Evolutionary conservation across 1,284 basidiomycete genomes (phyloP), one percentile per base, ranked within the genome.

Genomic region (Irpex sp.): DNA sequence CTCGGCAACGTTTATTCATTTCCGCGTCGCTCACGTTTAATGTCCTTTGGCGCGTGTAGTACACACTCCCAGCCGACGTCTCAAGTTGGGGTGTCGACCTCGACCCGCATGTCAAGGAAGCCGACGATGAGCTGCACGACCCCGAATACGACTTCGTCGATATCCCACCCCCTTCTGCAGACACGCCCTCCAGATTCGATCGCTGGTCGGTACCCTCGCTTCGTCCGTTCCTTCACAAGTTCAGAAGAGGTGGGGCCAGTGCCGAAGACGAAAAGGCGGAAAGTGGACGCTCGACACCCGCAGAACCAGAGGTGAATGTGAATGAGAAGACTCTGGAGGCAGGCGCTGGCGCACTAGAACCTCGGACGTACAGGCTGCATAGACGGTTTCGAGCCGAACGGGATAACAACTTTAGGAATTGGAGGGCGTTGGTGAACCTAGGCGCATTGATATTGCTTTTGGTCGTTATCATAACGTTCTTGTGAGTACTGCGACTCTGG

Each of bases 401-500:
- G 19, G 68, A 72, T 33, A 66, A 69, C 1, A 62, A 70, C 61
- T 58, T 72, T 45, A 61, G 73, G 62, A 72, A 73, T 1, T 66
- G 68, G 62, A 65, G 75, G 39, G 75, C 73, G 1, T 12, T 74
- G 61, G 59, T 64, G 35, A 76, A 76, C 63, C 67, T 76, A 10
- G 74, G 74, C 8, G 65, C 68, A 28, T 68, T 76, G n/a, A 42
- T 73, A 21, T 21, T 74, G 37, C 63, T 75, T 37, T 59, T 68
- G 12, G 58, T 73, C 0, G 74, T 70, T 2, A 66, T 82, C 18
- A 65, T 82, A 36, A 69, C 67, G 39, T 64, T 76, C 36, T 74
- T 76, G 75, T 76, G 66, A 68, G 74, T 71, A 39, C 12, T 53
- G 59, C 54, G 53, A 39, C 37, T 59, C 23, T 21, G 3, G 21